Evolutionary conservation across 495 filamentous ascomycete species (phyloP).

Genomic region (Penicillium taxi): DNA sequence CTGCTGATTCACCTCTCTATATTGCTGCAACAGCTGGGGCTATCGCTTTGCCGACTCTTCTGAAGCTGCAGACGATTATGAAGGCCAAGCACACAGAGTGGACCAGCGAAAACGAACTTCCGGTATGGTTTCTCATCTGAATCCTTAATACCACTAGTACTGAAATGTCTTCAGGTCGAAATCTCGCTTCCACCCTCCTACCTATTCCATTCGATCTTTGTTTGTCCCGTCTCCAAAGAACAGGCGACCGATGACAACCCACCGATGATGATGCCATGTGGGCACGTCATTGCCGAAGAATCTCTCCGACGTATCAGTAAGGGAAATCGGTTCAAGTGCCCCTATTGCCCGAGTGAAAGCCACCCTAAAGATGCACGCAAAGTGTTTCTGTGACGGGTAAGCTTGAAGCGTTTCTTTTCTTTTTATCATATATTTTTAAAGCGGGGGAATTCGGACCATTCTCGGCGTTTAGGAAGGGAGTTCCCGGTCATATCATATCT

Average conservation of each 20-base stretch:
- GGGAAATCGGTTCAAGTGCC: constrained; percentile 80
- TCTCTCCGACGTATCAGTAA: constrained; percentile 70
- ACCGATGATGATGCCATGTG: constrained; percentile 96
- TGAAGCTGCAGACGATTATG: constrained; percentile 77
- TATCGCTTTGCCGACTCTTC: constrained; percentile 75
- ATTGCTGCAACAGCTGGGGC: constrained; percentile 85
- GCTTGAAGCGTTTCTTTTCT: neutral
- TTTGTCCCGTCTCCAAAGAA: constrained; percentile 93
- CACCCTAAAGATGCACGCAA: constrained; percentile 64
- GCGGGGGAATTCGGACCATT: no score
- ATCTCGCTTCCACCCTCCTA: constrained; percentile 80
- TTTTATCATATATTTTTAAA: neutral
- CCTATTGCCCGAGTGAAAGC: constrained; percentile 88
- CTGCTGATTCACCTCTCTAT: constrained; percentile 83
- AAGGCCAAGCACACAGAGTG: constrained; percentile 85
- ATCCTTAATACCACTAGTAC: neutral
- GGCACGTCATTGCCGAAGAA: constrained; percentile 86
- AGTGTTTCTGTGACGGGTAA: constrained; percentile 51
- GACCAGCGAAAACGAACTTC: constrained; percentile 84
- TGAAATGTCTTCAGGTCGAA: constrained; percentile 54
- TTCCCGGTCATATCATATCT: neutral
- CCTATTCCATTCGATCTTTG: constrained; percentile 93
- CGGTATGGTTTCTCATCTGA: constrained; percentile 40
- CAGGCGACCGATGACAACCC: constrained; percentile 90
- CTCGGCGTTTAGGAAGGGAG: neutral